Conservation (phyloP, 164 flowering plant genomes). For the Aristolochia contorta region DNA sequence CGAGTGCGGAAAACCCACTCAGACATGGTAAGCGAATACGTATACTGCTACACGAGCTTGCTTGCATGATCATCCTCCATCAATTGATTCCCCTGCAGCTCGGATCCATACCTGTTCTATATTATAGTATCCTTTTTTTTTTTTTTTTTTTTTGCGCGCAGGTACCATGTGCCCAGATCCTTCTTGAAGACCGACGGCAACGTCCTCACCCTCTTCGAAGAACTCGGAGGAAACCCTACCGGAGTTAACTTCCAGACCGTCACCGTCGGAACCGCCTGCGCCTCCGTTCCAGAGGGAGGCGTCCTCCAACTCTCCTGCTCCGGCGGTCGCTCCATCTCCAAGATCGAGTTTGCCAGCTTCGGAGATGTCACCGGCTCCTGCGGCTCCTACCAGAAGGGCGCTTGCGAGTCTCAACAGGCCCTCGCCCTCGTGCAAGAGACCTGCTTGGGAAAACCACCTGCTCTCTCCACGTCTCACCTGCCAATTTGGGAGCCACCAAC, state of each 20-base stretch:
- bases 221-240: conserved; percentile 84
- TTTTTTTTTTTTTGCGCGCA: no score
- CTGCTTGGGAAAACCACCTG: not conserved
- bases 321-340: not conserved
- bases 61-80: no score
- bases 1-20: conserved; percentile 90
- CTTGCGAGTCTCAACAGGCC: not conserved
- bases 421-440: not conserved
- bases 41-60: no score
- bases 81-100: no score
- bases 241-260: conserved; percentile 16
- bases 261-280: no score
- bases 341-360: not conserved
- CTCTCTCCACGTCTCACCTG: not conserved
- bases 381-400: not conserved
- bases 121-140: no score
- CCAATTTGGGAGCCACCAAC: not conserved
- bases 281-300: no score
- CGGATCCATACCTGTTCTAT: no score
- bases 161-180: conserved; percentile 91
- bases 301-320: not conserved
- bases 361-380: not conserved
- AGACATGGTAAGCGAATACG: no score
- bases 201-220: conserved; percentile 77
- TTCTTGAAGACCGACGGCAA: conserved; percentile 82